Percentiles rank a stretch among this genome's conserved stretches.
These are phyloP conservation scores for Ceratobasidium sp. DNA, from an alignment of 1,284 basidiomycete species.

Conservation along the genomic window DNA sequence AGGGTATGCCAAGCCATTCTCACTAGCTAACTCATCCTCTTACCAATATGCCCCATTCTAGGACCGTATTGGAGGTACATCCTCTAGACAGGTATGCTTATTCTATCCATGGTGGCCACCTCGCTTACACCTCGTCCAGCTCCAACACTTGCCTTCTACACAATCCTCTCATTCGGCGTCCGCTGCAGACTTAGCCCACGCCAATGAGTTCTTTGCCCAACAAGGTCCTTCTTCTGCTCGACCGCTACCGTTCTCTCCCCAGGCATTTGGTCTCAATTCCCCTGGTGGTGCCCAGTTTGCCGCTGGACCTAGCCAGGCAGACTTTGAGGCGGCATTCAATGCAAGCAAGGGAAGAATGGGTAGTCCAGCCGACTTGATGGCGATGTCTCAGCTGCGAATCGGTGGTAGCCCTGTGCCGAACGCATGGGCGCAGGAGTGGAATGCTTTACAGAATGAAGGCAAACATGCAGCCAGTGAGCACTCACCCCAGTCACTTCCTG, in stretches of 20 bases:
- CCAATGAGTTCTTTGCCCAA: constrained; percentile 79
- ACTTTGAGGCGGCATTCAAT: constrained; percentile 48
- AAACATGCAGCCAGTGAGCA: constrained; percentile 31
- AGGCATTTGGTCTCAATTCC: constrained; percentile 58
- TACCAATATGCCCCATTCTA: constrained; percentile 53
- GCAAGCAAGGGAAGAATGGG: constrained; percentile 42
- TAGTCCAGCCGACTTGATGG: constrained; percentile 36
- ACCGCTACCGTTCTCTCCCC: constrained; percentile 55
- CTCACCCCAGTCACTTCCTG: background rate
- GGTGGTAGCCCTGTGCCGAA: constrained; percentile 13
- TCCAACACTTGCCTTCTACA: constrained; percentile 77
- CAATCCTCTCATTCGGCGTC: constrained; percentile 62
- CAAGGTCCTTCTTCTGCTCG: constrained; percentile 53
- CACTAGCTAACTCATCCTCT: constrained; percentile 29
- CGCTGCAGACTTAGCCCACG: constrained; percentile 77
- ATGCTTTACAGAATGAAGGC: constrained; percentile 50
- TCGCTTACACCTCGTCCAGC: constrained; percentile 59
- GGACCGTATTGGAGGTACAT: constrained; percentile 78
- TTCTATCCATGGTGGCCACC: background rate
- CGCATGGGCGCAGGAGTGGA: constrained; percentile 53
- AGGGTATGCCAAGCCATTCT: constrained; percentile 64
- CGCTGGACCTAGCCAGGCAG: constrained; percentile 50
- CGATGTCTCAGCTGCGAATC: constrained; percentile 42
- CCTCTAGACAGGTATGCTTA: constrained; percentile 71
- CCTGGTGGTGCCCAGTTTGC: constrained; percentile 57